phyloP scores from a whole-genome alignment of 23 red algal species.

The Gracilaria gracilis region DNA sequence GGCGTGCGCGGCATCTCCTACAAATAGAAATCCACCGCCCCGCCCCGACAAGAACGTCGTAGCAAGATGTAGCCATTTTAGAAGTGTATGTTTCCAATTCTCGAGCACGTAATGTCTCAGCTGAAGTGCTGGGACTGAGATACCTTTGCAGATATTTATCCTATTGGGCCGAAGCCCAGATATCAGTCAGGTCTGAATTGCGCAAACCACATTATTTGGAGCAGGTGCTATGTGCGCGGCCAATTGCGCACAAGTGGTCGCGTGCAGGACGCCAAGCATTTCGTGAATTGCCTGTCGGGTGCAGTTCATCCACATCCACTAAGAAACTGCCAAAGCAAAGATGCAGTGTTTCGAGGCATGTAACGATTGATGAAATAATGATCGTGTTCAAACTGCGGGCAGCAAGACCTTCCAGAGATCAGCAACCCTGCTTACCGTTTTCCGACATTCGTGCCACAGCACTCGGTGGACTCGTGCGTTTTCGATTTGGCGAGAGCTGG shows the following conservation, averaged over 20 bases:
- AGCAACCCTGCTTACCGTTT: too few species aligned
- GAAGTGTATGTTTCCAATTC: background rate
- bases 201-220: background rate
- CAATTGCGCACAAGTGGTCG: background rate
- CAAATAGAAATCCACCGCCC: too few species aligned
- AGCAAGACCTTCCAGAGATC: too few species aligned
- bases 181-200: background rate
- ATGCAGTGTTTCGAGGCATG: background rate
- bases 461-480: too few species aligned
- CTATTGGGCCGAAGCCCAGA: too few species aligned
- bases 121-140: background rate
- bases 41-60: background rate
- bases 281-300: background rate
- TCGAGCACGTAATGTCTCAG: background rate
- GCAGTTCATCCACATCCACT: conserved; percentile 15
- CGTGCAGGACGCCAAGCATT: background rate
- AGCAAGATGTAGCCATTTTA: background rate
- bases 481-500: too few species aligned
- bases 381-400: too few species aligned
- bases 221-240: background rate
- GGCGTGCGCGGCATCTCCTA: too few species aligned
- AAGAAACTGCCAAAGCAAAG: background rate
- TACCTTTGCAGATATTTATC: too few species aligned
- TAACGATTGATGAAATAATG: too few species aligned
- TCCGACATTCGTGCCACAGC: too few species aligned